phyloP scores from a whole-genome alignment of 208 protist species.

The Willaertia magna region DNA sequence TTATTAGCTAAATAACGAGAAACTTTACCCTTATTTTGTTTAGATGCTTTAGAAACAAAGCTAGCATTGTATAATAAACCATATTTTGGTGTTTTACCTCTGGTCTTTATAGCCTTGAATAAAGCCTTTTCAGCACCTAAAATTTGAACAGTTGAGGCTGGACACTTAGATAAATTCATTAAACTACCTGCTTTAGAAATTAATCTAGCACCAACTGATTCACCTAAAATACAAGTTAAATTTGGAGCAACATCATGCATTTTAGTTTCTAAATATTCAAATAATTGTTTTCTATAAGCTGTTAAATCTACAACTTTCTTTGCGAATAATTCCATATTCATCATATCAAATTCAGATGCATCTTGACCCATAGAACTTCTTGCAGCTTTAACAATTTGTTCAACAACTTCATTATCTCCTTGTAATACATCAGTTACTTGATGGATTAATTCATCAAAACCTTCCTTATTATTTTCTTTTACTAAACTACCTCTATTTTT shows the following conservation, averaged over 20 bases:
- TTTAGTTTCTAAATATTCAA: constrained; percentile 89
- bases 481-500: constrained; percentile 53
- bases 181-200: constrained; percentile 95
- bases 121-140: constrained; percentile 99
- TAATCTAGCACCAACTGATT: constrained; percentile 88
- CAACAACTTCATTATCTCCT: constrained; percentile 45
- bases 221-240: constrained; percentile 91
- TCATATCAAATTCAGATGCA: constrained; percentile 87
- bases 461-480: constrained; percentile 49
- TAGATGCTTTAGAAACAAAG: constrained; percentile 86
- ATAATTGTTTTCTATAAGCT: constrained; percentile 70
- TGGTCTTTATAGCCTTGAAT: constrained; percentile 94
- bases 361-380: constrained; percentile 90
- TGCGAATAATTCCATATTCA: constrained; percentile 83
- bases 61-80: constrained; percentile 96
- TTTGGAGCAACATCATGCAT: constrained; percentile 93
- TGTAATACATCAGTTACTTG: constrained; percentile 44
- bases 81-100: constrained; percentile 98
- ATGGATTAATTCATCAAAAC: constrained; percentile 63
- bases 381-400: constrained; percentile 65
- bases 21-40: constrained; percentile 95
- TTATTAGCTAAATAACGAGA: constrained; percentile 97
- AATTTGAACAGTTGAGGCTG: constrained; percentile 99
- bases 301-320: constrained; percentile 77
- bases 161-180: constrained; percentile 95